These are phyloP conservation scores for Penicillium italicum DNA, from an alignment of 2,329 filamentous ascomycete species.

Conservation along the genomic window DNA sequence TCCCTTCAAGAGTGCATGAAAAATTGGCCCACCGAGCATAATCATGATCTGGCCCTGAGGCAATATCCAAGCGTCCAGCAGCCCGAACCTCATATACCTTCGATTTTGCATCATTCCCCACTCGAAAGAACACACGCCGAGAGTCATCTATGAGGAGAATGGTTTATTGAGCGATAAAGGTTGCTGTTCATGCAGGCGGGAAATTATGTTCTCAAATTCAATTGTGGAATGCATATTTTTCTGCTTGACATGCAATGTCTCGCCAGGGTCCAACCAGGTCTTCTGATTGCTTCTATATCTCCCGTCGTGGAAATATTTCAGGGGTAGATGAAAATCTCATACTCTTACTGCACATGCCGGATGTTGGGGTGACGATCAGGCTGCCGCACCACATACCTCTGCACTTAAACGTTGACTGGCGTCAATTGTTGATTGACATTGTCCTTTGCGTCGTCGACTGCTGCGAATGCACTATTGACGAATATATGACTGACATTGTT, in stretches of 20 bases:
- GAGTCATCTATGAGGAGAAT: not conserved
- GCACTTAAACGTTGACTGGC: not conserved
- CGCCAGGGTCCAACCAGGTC: conserved; percentile 6
- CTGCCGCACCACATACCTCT: conserved; percentile 24
- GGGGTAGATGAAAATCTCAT: conserved; percentile 16
- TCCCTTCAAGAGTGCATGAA: not conserved
- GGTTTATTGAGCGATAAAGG: not conserved
- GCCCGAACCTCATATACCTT: not conserved
- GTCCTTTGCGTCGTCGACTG: not conserved
- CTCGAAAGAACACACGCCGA: not conserved
- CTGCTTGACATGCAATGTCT: not conserved
- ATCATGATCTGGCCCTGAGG: not conserved
- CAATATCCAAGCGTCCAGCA: not conserved
- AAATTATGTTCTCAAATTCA: conserved; percentile 11
- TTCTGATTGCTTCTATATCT: conserved; percentile 7
- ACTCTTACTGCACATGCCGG: conserved; percentile 14
- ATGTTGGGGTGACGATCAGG: conserved; percentile 11
- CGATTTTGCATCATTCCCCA: not conserved
- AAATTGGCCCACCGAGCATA: not conserved
- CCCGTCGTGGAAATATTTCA: conserved; percentile 6
- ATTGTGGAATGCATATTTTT: conserved; percentile 14
- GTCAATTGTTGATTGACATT: not conserved
- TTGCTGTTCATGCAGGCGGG: not conserved
- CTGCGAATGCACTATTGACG: not conserved
- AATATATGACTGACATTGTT: conserved; percentile 1